Evolutionary conservation across 108 stramenopile genomes (phyloP), one percentile per base, ranked within the genome.

Genomic region (Nitzschia sp.): DNA sequence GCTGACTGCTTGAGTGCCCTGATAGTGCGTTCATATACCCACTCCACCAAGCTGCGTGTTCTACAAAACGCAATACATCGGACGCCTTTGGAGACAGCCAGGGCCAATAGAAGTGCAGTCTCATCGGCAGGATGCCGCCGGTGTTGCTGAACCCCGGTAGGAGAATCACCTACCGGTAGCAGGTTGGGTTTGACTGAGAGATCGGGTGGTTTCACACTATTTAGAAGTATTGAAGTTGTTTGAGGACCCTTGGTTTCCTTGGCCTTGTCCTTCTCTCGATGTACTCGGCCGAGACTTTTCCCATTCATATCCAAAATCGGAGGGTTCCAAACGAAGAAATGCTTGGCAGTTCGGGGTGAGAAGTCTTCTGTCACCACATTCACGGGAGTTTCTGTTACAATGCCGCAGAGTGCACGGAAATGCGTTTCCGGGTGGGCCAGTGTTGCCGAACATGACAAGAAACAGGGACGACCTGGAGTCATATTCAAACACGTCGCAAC

Each of bases 21-120:
- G 14, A 90, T 15, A 0, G 80, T 69, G 29, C 76, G 51, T 64
- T 90, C 91, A 54, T 86, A 93, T 0, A 93, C 86, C 91, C 91
- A 93, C 76, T 99, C 98, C n/a, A 90, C 92, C 15, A 99, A 81
- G 51, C 85, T 84, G 8, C 98, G 80, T 24, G 95, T 95, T 53
- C 83, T 90, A 61, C 91, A 94, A 70, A 99, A 99, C n/a, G 92
- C 94, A 53, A 99, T 91, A 50, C 92, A 91, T 51, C 94, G 76
- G 14, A 95, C 72, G 15, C 86, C 85, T 52, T 80, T 72, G 21
- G 82, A 43, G 8, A 97, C 84, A 0, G 88, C 88, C 75, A 85
- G 77, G 11, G 95, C 86, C 8, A 99, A 71, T 14, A 99, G 73
- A 51, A 78, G 54, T 2, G 96, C 96, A n/a, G 95, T 96, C 69